Base-by-base conservation (phyloP, 768 basidiomycete species). In the Mycena indigotica region DNA sequence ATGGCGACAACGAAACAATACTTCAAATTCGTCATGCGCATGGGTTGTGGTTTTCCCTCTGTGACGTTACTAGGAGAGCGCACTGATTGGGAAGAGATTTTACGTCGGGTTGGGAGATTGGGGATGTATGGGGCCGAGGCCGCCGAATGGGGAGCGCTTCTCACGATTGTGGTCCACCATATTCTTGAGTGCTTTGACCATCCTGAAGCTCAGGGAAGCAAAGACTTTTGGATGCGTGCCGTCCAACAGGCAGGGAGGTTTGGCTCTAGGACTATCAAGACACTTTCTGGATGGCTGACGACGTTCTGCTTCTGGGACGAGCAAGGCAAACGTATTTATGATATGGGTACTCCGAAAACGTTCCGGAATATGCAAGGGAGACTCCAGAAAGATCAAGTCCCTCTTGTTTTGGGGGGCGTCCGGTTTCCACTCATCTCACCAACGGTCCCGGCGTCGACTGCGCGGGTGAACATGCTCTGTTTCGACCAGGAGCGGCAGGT, bases 11-110 rank as follows among this genome's bases (percentile, higher is more conserved):
- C 77, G 66, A 75, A 78, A 57, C 57, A 68, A 19, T 78, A 74
- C 51, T 78, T 80, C 64, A 28, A 65, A 5, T 77, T 74, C 59
- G 30, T 28, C 13, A 67, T 60, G 26, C 64, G 72, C 35, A 35
- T 69, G 3, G 51, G 53, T 16, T 78, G 80, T 44, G 80, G 81
- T 1, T 73, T 81, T 3, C 78, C 81, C 10, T 70, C 65, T 28
- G 70, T 83, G 49, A 80, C 78, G 5, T 72, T 82, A 38, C 69
- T 75, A 51, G 80, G 81, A 0, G 68, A 68, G 39, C 70, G 67
- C 28, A 49, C 62, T 2, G 81, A 82, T 62, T 81, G 75, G 72
- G 56, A 72, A 15, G 58, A 58, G 4, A 64, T 81, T 12, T 66
- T 75, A 5, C 5, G 39, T 5, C 69, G 77, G 12, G 53, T 80